A percentile compares a stretch with the other conserved stretches of the same genome.
phyloP scores from a whole-genome alignment of 78 protist species.

The Dictyostelium firmibasis region DNA sequence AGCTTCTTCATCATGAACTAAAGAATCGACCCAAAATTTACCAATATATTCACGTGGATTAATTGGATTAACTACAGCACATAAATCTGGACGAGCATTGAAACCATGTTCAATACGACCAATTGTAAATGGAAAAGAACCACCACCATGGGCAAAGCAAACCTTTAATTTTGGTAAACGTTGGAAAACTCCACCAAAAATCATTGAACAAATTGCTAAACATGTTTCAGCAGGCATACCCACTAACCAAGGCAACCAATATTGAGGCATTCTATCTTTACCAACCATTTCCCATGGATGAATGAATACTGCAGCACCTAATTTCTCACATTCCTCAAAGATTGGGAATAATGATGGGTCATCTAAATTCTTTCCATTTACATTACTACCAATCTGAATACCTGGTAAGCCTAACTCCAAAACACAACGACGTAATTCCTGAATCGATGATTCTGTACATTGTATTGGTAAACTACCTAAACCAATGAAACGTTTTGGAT shows the following conservation, averaged over 20 bases:
- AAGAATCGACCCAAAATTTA: slow-evolving; percentile 91
- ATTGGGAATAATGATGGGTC: slow-evolving; percentile 89
- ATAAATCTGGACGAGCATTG: slow-evolving; percentile 94
- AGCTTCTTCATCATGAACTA: slow-evolving; percentile 90
- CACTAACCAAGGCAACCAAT: slow-evolving; percentile 91
- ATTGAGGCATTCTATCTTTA: slow-evolving; percentile 63
- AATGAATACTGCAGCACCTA: slow-evolving; percentile 88
- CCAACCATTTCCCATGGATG: slow-evolving; percentile 97
- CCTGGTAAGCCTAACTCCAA: slow-evolving; percentile 74
- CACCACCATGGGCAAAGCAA: slow-evolving; percentile 97
- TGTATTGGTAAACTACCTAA: slow-evolving; percentile 97
- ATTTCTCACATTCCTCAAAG: slow-evolving; percentile 84
- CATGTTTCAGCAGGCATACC: slow-evolving; percentile 97
- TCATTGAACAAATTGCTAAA: slow-evolving; percentile 92
- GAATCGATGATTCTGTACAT: slow-evolving; percentile 86
- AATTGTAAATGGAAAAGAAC: slow-evolving; percentile 91
- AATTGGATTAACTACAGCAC: slow-evolving; percentile 77
- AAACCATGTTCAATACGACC: slow-evolving; percentile 94
- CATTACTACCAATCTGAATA: slow-evolving; percentile 88
- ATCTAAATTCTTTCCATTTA: slow-evolving; percentile 90
- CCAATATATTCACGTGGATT: slow-evolving; percentile 82
- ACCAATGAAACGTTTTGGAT: slow-evolving; percentile 93
- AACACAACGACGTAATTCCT: slow-evolving; percentile 83
- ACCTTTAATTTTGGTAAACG: slow-evolving; percentile 86
- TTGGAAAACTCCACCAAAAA: slow-evolving; percentile 93